Conservation (phyloP, 768 basidiomycete genomes). For the Gautieria morchelliformis region DNA sequence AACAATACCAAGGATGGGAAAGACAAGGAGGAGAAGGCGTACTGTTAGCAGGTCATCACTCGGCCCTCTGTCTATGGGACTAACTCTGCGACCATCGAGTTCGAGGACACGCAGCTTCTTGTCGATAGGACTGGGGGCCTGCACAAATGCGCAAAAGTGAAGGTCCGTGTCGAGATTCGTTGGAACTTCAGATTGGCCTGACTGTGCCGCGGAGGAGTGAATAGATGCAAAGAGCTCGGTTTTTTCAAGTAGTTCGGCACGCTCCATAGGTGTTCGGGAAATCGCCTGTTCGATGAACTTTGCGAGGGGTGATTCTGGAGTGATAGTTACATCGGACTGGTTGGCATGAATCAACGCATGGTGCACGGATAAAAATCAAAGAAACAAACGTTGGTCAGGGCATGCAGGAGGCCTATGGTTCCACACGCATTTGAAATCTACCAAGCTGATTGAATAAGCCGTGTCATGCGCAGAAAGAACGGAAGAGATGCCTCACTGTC, state of each 20-base stretch:
- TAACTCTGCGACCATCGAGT: conserved; percentile 69
- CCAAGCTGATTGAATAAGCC: background rate
- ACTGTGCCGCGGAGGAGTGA: conserved; percentile 57
- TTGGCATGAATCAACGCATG: conserved; percentile 1
- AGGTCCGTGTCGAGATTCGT: conserved; percentile 59
- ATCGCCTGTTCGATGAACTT: conserved; percentile 46
- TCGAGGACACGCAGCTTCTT: conserved; percentile 52
- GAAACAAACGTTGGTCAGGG: conserved; percentile 63
- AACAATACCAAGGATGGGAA: background rate
- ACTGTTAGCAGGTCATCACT: conserved; percentile 52
- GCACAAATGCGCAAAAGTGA: conserved; percentile 85
- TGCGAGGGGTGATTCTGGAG: conserved; percentile 49
- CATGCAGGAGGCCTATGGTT: conserved; percentile 78
- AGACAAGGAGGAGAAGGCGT: background rate
- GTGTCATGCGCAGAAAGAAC: background rate
- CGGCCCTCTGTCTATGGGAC: conserved; percentile 73
- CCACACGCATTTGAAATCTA: conserved; percentile 83
- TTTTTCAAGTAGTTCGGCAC: conserved; percentile 65
- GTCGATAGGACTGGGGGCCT: conserved; percentile 38
- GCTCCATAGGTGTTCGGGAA: conserved; percentile 46
- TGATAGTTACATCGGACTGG: conserved; percentile 49
- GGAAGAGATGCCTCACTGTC: conserved; percentile 41
- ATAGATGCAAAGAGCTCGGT: conserved; percentile 70
- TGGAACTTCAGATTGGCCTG: conserved; percentile 58
- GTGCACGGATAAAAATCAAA: background rate